phyloP scores from a whole-genome alignment of 257 asterid genomes.

The Gentiana straminea region DNA sequence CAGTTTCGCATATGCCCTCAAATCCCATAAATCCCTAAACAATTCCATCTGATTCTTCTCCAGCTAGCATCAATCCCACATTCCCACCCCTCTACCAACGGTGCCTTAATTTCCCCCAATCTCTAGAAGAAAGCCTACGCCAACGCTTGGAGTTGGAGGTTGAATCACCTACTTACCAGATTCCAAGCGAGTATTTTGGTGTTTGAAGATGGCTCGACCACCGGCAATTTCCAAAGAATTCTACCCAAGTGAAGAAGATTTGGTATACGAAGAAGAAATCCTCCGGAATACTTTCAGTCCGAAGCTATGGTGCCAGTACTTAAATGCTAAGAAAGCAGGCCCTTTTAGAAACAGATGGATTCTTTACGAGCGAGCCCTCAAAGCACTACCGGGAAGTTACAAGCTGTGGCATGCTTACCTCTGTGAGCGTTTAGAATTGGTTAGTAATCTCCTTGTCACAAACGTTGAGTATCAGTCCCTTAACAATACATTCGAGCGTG shows the following conservation, averaged over 20 bases:
- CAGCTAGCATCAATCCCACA: too few relatives aligned
- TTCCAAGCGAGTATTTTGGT: too few relatives aligned
- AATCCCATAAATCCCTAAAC: too few relatives aligned
- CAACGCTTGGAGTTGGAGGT: too few relatives aligned
- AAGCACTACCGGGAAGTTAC: slow-evolving; percentile 86
- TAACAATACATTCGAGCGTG: slow-evolving; percentile 87
- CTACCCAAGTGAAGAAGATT: slow-evolving; percentile 64
- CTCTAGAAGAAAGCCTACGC: too few relatives aligned
- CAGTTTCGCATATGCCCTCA: too few relatives aligned
- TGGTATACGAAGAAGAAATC: slow-evolving; percentile 66
- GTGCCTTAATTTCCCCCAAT: too few relatives aligned
- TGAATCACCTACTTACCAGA: too few relatives aligned
- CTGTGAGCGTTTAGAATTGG: slow-evolving; percentile 83
- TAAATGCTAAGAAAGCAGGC: slow-evolving; percentile 54
- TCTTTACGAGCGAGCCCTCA: slow-evolving; percentile 80
- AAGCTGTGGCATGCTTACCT: slow-evolving; percentile 91
- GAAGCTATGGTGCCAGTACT: slow-evolving; percentile 87
- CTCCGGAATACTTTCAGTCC: slow-evolving; percentile 64
- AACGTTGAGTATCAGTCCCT: slow-evolving; percentile 49
- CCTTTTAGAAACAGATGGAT: slow-evolving; percentile 52
- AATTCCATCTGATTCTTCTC: too few relatives aligned
- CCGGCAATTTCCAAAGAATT: slow-evolving; percentile 35
- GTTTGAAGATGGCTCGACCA: background rate
- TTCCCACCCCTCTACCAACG: too few relatives aligned
- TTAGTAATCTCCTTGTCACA: slow-evolving; percentile 52